phyloP scores from a whole-genome alignment of 805 yeast genomes.

The Monosporozyma unispora region DNA sequence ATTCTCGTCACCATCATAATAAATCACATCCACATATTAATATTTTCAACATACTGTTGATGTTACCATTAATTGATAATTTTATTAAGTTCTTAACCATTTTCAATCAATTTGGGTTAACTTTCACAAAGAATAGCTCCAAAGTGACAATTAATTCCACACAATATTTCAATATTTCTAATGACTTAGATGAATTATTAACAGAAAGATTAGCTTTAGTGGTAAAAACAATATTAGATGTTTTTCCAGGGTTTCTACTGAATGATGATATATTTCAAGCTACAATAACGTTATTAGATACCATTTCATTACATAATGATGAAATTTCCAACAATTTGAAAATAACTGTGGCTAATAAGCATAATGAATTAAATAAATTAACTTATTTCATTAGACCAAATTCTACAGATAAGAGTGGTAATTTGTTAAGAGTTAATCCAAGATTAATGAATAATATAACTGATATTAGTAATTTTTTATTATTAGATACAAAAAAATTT shows the following conservation, averaged over 20 bases:
- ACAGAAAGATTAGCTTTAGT: constrained; percentile 45
- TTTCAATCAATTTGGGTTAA: constrained; percentile 36
- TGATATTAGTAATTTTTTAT: constrained; percentile 42
- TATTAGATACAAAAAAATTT: constrained; percentile 42
- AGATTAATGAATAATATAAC: constrained; percentile 15
- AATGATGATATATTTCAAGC: constrained; percentile 52
- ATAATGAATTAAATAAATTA: constrained; percentile 32
- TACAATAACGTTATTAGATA: constrained; percentile 44
- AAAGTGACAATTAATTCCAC: constrained; percentile 15
- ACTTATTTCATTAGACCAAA: constrained; percentile 1
- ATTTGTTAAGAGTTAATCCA: background rate
- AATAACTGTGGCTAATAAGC: constrained; percentile 42
- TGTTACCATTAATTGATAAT: constrained; percentile 49
- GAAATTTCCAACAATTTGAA: constrained; percentile 47
- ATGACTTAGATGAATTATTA: constrained; percentile 33
- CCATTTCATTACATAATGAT: constrained; percentile 40
- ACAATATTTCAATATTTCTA: constrained; percentile 23
- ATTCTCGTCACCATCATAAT: background rate
- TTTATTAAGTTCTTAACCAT: constrained; percentile 36
- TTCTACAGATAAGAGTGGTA: constrained; percentile 2
- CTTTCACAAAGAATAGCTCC: constrained; percentile 26
- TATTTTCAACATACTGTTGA: constrained; percentile 34
- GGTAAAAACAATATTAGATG: constrained; percentile 46
- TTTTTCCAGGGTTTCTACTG: constrained; percentile 61
- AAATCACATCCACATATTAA: background rate